Percentiles rank a stretch among this genome's conserved stretches.
phyloP scores from a whole-genome alignment of 176 grass and related monocot genomes.

The Cymbopogon citratus region DNA sequence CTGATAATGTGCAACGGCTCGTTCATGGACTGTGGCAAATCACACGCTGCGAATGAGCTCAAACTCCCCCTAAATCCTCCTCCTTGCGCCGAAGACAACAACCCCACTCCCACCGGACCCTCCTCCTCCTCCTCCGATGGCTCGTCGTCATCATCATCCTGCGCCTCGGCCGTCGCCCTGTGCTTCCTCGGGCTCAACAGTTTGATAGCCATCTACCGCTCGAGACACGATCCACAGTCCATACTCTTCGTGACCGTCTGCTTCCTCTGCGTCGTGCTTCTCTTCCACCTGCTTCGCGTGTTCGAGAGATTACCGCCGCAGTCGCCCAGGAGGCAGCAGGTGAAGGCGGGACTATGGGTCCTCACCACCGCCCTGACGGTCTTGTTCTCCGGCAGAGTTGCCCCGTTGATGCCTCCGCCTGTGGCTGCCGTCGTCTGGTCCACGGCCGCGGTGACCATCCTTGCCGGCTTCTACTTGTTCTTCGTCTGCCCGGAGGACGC shows the following conservation, averaged over 20 bases:
- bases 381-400: slow-evolving; percentile 39
- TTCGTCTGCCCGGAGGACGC: slow-evolving; percentile 23
- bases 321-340: background rate
- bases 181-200: background rate
- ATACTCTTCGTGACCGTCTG: background rate
- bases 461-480: slow-evolving; percentile 32
- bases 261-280: background rate
- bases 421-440: slow-evolving; percentile 26
- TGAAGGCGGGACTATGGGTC: slow-evolving; percentile 34
- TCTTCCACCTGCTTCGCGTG: slow-evolving; percentile 22
- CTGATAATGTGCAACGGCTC: no score
- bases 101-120: background rate
- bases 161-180: background rate
- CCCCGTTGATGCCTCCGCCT: slow-evolving; percentile 18
- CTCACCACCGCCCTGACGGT: background rate
- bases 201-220: background rate
- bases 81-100: background rate
- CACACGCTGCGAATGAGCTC: no score
- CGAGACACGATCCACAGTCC: background rate
- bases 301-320: slow-evolving; percentile 2
- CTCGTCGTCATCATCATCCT: background rate
- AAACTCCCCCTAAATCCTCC: no score
- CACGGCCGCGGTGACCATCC: background rate
- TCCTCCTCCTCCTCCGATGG: background rate
- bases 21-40: no score